Conservation (phyloP, 2,329 filamentous ascomycete genomes). For the Penicillium concentricum region DNA sequence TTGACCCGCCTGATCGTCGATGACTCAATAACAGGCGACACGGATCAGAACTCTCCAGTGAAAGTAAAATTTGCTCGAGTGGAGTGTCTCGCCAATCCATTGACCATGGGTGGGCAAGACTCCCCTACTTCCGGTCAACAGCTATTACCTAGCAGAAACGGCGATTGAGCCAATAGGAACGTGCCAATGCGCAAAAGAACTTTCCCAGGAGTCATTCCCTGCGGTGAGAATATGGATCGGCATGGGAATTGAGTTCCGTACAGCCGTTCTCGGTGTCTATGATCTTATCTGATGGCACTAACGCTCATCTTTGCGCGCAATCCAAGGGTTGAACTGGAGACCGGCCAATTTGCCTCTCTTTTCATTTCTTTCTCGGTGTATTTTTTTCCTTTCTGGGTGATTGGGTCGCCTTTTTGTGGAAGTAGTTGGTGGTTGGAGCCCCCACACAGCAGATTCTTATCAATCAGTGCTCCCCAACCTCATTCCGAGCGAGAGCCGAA, state of each 20-base stretch:
- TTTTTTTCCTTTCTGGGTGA: not conserved
- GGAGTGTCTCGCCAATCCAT: slow-evolving; percentile 15
- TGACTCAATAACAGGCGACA: slow-evolving; percentile 1
- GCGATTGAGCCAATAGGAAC: slow-evolving; percentile 15
- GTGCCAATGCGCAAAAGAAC: not conserved
- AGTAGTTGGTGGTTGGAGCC: slow-evolving; percentile 1
- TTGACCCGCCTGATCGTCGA: slow-evolving; percentile 2
- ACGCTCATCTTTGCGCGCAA: slow-evolving; percentile 6
- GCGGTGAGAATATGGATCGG: slow-evolving; percentile 23
- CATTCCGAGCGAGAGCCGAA: slow-evolving; percentile 17
- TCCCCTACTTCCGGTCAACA: slow-evolving; percentile 7
- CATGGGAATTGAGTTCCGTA: slow-evolving; percentile 6
- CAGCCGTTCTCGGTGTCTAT: slow-evolving; percentile 12
- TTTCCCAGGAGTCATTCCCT: slow-evolving; percentile 6
- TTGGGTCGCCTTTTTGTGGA: slow-evolving; percentile 1
- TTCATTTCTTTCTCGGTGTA: too few species aligned
- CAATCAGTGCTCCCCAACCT: slow-evolving; percentile 22
- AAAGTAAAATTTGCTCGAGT: slow-evolving; percentile 7
- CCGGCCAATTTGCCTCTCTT: not conserved
- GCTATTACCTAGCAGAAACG: slow-evolving; percentile 24
- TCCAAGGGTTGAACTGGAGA: slow-evolving; percentile 9
- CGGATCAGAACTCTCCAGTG: not conserved
- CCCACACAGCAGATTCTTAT: slow-evolving; percentile 19
- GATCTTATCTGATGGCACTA: slow-evolving; percentile 31
- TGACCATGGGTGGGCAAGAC: slow-evolving; percentile 12